Conservation (phyloP, 495 filamentous ascomycete genomes). For the Annulohypoxylon bovei region DNA sequence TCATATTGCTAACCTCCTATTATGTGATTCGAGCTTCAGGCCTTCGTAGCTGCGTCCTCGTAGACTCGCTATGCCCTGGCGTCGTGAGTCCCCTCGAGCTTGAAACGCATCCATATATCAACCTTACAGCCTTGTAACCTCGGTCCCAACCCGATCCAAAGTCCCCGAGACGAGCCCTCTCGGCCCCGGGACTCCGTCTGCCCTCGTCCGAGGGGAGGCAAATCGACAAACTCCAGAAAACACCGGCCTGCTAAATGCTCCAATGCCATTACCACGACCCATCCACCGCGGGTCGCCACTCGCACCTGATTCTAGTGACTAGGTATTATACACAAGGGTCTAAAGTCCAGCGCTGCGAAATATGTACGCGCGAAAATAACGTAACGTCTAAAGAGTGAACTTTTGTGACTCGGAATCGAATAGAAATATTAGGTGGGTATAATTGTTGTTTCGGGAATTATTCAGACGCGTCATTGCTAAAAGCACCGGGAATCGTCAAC, state of each 20-base stretch:
- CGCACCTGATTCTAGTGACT: slow-evolving; percentile 35
- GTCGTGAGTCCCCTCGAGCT: slow-evolving; percentile 20
- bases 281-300: slow-evolving; percentile 20
- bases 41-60: slow-evolving; percentile 20
- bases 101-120: slow-evolving; percentile 19
- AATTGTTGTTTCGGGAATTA: slow-evolving; percentile 20
- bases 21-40: slow-evolving; percentile 31
- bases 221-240: slow-evolving; percentile 25
- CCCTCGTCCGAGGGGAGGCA: slow-evolving; percentile 15
- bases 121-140: slow-evolving; percentile 5
- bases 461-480: slow-evolving; percentile 13
- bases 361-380: slow-evolving; percentile 43
- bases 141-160: slow-evolving; percentile 31
- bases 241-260: slow-evolving; percentile 38
- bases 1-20: slow-evolving; percentile 39
- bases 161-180: slow-evolving; percentile 17
- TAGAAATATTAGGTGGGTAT: slow-evolving; percentile 27
- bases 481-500: slow-evolving; percentile 35
- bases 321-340: slow-evolving; percentile 46
- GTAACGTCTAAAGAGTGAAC: slow-evolving; percentile 22
- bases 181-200: slow-evolving; percentile 13
- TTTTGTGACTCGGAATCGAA: slow-evolving; percentile 20
- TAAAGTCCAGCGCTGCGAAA: slow-evolving; percentile 26
- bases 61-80: slow-evolving; percentile 19
- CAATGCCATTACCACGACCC: slow-evolving; percentile 30